Conservation (phyloP, 2,329 filamentous ascomycete genomes). For the Diaporthe sp. region DNA sequence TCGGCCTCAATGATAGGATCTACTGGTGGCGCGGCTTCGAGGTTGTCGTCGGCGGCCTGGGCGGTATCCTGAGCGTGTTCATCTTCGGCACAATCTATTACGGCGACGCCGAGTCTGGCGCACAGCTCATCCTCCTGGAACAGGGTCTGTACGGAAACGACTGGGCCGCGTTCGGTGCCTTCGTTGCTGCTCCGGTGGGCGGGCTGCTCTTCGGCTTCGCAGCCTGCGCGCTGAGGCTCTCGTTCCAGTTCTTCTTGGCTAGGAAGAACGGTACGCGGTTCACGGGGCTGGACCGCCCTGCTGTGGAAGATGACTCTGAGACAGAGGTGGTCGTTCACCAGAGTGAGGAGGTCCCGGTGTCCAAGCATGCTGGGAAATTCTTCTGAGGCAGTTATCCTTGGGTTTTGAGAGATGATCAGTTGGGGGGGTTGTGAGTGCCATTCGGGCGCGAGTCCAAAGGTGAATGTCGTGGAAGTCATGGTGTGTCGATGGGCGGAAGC, state of each 20-base stretch:
- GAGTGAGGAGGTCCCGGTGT: conserved; percentile 46
- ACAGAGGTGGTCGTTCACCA: conserved; percentile 41
- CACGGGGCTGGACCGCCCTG: conserved; percentile 74
- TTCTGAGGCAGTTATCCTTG: conserved; percentile 53
- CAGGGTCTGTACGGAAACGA: conserved; percentile 81
- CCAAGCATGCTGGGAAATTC: conserved; percentile 65
- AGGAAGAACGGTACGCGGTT: conserved; percentile 73
- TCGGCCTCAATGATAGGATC: conserved; percentile 76
- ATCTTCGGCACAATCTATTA: conserved; percentile 86
- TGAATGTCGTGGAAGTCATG: background rate
- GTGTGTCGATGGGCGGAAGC: background rate
- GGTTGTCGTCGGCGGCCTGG: conserved; percentile 82
- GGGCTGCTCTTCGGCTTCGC: conserved; percentile 79
- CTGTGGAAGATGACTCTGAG: conserved; percentile 34
- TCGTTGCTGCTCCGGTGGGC: conserved; percentile 83
- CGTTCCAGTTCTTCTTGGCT: conserved; percentile 69
- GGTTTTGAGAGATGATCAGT: conserved; percentile 35
- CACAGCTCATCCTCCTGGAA: conserved; percentile 78
- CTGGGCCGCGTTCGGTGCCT: conserved; percentile 87
- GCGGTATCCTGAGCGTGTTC: conserved; percentile 84
- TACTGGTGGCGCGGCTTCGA: conserved; percentile 87
- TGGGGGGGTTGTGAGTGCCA: background rate
- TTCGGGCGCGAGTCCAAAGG: background rate
- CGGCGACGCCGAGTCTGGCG: conserved; percentile 73
- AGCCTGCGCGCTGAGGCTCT: conserved; percentile 72